Evolutionary conservation across 2,329 filamentous ascomycete genomes (phyloP).

Genomic region (Beauveria asiatica): DNA sequence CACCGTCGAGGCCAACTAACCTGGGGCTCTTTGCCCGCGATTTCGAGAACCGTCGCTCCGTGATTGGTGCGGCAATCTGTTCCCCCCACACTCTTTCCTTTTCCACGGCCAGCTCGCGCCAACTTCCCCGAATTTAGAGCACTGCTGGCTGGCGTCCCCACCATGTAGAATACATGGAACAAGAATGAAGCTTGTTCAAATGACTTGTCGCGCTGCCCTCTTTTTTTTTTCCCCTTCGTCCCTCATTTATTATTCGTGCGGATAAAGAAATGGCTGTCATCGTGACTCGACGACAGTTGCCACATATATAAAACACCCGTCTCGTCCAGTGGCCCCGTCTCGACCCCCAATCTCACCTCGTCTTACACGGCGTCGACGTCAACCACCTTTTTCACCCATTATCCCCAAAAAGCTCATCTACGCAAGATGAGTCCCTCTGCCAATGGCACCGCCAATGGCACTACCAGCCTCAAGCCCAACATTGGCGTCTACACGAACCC

Average conservation of each 20-base stretch:
- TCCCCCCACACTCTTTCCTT: background rate
- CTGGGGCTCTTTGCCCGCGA: no score
- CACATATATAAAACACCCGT: background rate
- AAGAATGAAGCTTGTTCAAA: background rate
- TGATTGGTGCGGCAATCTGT: constrained; percentile 9
- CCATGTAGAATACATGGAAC: background rate
- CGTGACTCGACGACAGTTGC: background rate
- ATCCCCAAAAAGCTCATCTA: no score
- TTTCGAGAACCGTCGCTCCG: background rate
- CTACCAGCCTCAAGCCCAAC: constrained; percentile 57
- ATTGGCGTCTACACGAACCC: constrained; percentile 97
- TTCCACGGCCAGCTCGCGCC: background rate
- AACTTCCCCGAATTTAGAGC: background rate
- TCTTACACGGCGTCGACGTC: background rate
- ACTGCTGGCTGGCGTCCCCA: background rate
- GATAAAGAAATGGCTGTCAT: background rate
- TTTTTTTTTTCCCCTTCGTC: background rate
- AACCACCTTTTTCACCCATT: background rate
- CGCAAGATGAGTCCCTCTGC: constrained; percentile 12
- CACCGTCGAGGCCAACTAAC: no score
- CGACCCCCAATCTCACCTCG: background rate
- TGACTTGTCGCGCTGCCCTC: background rate
- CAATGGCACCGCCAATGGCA: constrained; percentile 10
- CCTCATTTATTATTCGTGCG: background rate
- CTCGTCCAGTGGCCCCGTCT: background rate